Base-by-base conservation (phyloP, 441 rosid species). In the Arabidopsis lyrata region DNA sequence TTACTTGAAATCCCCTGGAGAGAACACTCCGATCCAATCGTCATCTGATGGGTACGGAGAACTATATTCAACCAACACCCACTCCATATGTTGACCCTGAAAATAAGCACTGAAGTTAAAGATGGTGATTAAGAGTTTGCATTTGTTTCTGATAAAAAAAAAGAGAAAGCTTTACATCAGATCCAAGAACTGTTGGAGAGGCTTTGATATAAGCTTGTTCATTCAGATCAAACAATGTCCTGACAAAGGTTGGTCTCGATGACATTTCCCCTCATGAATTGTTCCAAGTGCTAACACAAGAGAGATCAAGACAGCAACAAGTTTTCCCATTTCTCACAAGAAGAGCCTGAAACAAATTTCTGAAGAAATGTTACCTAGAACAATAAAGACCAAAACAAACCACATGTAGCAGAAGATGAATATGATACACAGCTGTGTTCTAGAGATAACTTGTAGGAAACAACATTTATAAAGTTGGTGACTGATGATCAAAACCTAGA, bases 21-120 rank as follows among this genome's bases (percentile, higher is more conserved):
- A 92, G 78, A 92, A 90, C 49, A 92, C 94, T 68, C 90, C 97
- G 73, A 92, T 86, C 94, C 97, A 92, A 66, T 92, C 92, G 78
- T 81, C 90, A 75, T 60, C 67, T 22, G 92, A 88, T 48, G 96
- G 94, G 50, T 75, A 74, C n/a, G 84, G 83, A 73, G 80, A 80
- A 66, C 73, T 54, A 61, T 73, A 88, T 39, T 83, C 87, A 69
- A 90, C 80, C n/a, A 80, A 83, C 48, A 90, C 81, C 85, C 83
- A 80, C 44, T 86, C 91, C 0, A 84, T 63, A 58, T 82, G 87
- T 80, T 80, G 82, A 62, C 91, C 96, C 97, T 88, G 64, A 63
- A 62, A 55, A 11, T 24, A 36, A 2, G 57, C 15, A 39, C 13
- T 54, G 11, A 5, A 54, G 2, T 10, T 34, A 15, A 0, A 24